These are phyloP conservation scores for Elsinoe batatas DNA, from an alignment of 2,329 filamentous ascomycete species.

Conservation along the genomic window DNA sequence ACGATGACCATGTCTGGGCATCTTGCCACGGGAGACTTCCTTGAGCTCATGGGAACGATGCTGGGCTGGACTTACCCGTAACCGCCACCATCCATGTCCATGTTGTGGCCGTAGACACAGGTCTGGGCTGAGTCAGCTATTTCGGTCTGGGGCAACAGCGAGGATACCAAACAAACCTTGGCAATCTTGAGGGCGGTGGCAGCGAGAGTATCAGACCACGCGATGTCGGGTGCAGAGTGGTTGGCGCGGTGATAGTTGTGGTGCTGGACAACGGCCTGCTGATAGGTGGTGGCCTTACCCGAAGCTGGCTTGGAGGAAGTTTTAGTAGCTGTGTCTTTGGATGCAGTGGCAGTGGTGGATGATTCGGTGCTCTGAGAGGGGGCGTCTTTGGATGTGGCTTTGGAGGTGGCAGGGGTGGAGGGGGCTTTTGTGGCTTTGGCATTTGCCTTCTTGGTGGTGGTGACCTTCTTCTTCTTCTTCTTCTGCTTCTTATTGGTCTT, in stretches of 20 bases:
- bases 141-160: too few relatives aligned
- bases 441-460: conserved; percentile 11
- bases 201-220: conserved; percentile 57
- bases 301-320: conserved; percentile 13
- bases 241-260: conserved; percentile 84
- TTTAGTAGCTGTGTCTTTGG: conserved; percentile 9
- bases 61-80: too few relatives aligned
- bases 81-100: conserved; percentile 50
- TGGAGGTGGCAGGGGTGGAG: not conserved
- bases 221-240: conserved; percentile 58
- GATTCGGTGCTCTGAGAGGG: not conserved
- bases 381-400: conserved; percentile 11
- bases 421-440: conserved; percentile 9
- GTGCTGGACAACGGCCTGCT: conserved; percentile 48
- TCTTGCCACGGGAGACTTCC: too few relatives aligned
- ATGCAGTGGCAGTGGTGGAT: not conserved
- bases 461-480: conserved; percentile 10
- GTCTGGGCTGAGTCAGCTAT: too few relatives aligned
- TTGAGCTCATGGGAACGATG: too few relatives aligned
- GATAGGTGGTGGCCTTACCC: conserved; percentile 20
- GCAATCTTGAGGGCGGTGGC: conserved; percentile 56
- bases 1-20: too few relatives aligned
- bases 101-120: conserved; percentile 68
- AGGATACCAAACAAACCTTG: too few relatives aligned
- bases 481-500: conserved; percentile 6